A percentile compares a stretch with the other conserved stretches of the same genome.
Evolutionary conservation across 2,329 filamentous ascomycete genomes (phyloP).

Genomic region (Beauveria varroae): DNA sequence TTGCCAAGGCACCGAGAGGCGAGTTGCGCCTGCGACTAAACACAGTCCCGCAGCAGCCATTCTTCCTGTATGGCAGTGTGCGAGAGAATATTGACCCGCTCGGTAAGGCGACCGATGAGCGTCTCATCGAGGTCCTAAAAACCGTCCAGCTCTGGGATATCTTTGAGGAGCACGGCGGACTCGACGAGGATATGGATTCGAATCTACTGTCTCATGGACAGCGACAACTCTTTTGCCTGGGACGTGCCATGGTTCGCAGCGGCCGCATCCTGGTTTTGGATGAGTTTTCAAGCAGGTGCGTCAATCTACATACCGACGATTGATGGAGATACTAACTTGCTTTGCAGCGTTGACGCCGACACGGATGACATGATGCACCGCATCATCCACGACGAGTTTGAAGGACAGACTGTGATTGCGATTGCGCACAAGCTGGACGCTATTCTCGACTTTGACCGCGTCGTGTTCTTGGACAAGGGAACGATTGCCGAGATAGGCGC

Average conservation of each 20-base stretch:
- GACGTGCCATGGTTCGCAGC: conserved; percentile 27
- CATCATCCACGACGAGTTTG: conserved; percentile 25
- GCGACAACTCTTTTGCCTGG: conserved; percentile 35
- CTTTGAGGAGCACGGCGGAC: conserved; percentile 31
- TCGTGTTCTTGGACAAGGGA: conserved; percentile 57
- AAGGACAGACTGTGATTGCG: conserved; percentile 42
- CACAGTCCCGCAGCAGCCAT: conserved; percentile 43
- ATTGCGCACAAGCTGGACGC: conserved; percentile 37
- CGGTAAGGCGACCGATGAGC: conserved; percentile 27
- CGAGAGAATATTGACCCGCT: conserved; percentile 42
- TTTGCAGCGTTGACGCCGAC: conserved; percentile 25
- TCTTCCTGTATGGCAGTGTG: conserved; percentile 41
- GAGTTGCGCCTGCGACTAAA: conserved; percentile 27
- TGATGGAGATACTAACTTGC: background rate
- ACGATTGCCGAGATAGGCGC: conserved; percentile 1
- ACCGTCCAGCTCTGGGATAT: conserved; percentile 36
- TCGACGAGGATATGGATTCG: conserved; percentile 26
- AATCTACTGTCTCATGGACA: conserved; percentile 34
- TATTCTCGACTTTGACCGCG: conserved; percentile 42
- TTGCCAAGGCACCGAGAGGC: conserved; percentile 17
- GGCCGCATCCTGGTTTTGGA: conserved; percentile 31
- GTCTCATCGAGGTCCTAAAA: conserved; percentile 34
- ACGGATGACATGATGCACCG: conserved; percentile 27
- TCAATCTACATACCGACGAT: background rate
- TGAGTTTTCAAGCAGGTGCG: conserved; percentile 27